Conservation (phyloP, 1,284 basidiomycete genomes). For the Tilletia indica region DNA sequence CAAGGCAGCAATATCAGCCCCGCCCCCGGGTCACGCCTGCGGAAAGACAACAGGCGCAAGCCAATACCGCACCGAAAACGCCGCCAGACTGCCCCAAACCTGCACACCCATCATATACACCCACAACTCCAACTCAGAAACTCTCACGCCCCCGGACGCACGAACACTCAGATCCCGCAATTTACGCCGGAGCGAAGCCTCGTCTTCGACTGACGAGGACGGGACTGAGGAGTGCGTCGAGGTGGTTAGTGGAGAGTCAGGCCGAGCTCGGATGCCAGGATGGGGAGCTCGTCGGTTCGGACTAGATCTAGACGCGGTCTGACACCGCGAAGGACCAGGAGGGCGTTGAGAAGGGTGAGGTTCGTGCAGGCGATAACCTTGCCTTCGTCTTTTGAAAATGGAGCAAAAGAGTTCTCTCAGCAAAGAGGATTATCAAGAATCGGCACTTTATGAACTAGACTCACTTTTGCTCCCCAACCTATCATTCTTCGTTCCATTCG, state of each 20-base stretch:
- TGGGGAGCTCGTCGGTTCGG: background rate
- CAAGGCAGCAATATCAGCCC: background rate
- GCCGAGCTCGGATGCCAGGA: background rate
- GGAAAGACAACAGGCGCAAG: slow-evolving; percentile 47
- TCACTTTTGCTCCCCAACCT: too few species aligned
- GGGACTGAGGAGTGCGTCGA: too few species aligned
- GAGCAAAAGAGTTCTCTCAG: background rate
- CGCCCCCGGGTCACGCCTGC: background rate
- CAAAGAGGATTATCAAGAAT: too few species aligned
- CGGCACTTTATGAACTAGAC: too few species aligned
- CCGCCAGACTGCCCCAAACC: slow-evolving; percentile 34
- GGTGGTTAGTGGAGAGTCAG: background rate
- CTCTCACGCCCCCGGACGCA: slow-evolving; percentile 20
- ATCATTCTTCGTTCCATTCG: too few species aligned
- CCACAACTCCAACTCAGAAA: slow-evolving; percentile 43
- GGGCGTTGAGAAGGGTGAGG: slow-evolving; percentile 49
- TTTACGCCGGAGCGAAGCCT: background rate
- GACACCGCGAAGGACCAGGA: slow-evolving; percentile 45
- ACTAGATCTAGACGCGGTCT: slow-evolving; percentile 12
- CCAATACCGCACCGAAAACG: slow-evolving; percentile 51
- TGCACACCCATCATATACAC: slow-evolving; percentile 42
- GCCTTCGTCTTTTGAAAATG: background rate
- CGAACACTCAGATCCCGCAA: background rate
- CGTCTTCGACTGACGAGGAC: background rate
- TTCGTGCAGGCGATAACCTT: slow-evolving; percentile 44